These are phyloP conservation scores for Aspergillus cavernicola DNA, from an alignment of 495 filamentous ascomycete genomes.

Conservation along the genomic window DNA sequence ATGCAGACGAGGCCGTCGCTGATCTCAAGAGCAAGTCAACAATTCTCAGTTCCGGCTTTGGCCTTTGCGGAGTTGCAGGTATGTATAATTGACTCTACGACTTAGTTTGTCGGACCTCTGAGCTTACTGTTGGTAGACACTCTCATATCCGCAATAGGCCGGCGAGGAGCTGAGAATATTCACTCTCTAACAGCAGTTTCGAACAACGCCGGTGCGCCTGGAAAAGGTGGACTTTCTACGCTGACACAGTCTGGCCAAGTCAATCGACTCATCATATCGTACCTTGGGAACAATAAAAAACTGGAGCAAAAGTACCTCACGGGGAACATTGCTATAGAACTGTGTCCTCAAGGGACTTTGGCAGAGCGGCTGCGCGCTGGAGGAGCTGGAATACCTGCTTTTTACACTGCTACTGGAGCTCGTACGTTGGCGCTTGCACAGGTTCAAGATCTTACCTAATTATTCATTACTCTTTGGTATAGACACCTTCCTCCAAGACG, in stretches of 20 bases:
- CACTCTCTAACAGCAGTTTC: conserved; percentile 79
- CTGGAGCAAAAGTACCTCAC: conserved; percentile 82
- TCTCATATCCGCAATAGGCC: conserved; percentile 70
- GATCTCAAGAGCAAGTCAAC: conserved; percentile 72
- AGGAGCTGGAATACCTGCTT: conserved; percentile 84
- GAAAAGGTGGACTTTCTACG: conserved; percentile 69
- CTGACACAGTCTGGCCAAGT: conserved; percentile 76
- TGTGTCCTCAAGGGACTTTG: conserved; percentile 86
- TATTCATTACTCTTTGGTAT: neutral
- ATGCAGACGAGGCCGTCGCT: conserved; percentile 67
- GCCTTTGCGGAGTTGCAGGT: conserved; percentile 80
- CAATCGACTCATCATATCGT: conserved; percentile 78
- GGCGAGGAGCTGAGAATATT: conserved; percentile 62
- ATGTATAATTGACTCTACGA: neutral
- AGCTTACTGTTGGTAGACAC: conserved; percentile 51
- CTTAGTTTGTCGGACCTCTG: neutral
- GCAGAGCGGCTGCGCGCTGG: conserved; percentile 81
- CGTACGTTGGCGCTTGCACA: conserved; percentile 33
- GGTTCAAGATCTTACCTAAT: neutral
- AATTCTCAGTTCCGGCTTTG: conserved; percentile 79
- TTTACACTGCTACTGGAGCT: conserved; percentile 83
- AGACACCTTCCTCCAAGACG: conserved; percentile 75
- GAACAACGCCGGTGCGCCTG: conserved; percentile 84
- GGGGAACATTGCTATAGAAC: conserved; percentile 77
- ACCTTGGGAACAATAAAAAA: conserved; percentile 85